These are phyloP conservation scores for Xylariales sp. DNA, from an alignment of 2,329 filamentous ascomycete genomes.

Conservation along the genomic window DNA sequence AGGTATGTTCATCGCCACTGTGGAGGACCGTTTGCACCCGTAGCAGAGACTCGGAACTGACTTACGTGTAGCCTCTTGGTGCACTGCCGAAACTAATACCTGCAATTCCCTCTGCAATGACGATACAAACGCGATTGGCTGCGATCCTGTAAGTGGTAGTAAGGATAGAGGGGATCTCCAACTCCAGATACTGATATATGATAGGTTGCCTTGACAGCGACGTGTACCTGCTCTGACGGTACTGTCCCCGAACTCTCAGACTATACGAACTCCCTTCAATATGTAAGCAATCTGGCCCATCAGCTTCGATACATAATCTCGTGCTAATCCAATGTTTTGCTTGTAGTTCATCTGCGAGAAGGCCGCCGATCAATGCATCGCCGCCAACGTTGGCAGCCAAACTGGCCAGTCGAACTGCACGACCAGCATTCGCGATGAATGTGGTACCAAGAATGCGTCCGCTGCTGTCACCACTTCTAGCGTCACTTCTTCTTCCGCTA, in stretches of 20 bases:
- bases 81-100: slow-evolving; percentile 44
- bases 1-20: slow-evolving; percentile 30
- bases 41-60: too few species aligned
- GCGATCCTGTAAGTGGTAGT: slow-evolving; percentile 43
- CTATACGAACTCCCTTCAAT: slow-evolving; percentile 40
- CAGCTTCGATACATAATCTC: not conserved
- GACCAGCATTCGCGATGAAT: slow-evolving; percentile 40
- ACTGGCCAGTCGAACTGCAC: slow-evolving; percentile 44
- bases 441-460: slow-evolving; percentile 36
- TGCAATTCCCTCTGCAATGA: slow-evolving; percentile 44
- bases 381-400: slow-evolving; percentile 34
- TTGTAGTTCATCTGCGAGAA: slow-evolving; percentile 45
- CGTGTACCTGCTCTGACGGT: not conserved
- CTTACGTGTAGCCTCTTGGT: slow-evolving; percentile 44
- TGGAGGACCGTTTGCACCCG: not conserved
- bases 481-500: slow-evolving; percentile 20
- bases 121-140: slow-evolving; percentile 36
- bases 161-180: too few species aligned
- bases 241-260: not conserved
- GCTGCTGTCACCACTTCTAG: slow-evolving; percentile 24
- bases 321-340: slow-evolving; percentile 14
- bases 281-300: slow-evolving; percentile 36
- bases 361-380: slow-evolving; percentile 45
- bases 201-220: too few species aligned
- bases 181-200: too few species aligned